Percentiles rank a stretch among this genome's conserved stretches.
These are phyloP conservation scores for Potentilla sterilis DNA, from an alignment of 306 rosid species.

Conservation along the genomic window DNA sequence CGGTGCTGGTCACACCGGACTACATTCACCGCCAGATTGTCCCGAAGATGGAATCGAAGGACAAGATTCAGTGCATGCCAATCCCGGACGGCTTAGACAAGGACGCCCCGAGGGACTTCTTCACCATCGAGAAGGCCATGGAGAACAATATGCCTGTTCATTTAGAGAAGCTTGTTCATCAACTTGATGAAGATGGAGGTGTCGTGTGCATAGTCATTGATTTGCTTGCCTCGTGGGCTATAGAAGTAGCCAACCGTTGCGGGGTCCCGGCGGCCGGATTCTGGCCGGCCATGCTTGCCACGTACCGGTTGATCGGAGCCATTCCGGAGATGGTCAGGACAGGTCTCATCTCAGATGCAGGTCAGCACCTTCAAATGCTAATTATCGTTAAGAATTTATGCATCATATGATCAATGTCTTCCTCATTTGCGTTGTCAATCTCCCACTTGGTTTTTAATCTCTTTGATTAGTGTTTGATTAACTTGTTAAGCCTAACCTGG, in stretches of 20 bases:
- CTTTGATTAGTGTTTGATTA: not conserved
- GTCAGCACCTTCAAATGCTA: slow-evolving; percentile 27
- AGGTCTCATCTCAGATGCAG: slow-evolving; percentile 60
- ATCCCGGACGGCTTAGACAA: slow-evolving; percentile 41
- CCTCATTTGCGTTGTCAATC: not conserved
- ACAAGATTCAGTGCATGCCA: slow-evolving; percentile 30
- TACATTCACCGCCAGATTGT: slow-evolving; percentile 40
- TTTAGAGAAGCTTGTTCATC: slow-evolving; percentile 37
- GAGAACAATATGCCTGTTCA: slow-evolving; percentile 55
- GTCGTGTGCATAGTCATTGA: slow-evolving; percentile 61
- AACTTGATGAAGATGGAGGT: slow-evolving; percentile 17
- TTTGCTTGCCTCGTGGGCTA: slow-evolving; percentile 76
- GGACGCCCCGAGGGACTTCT: slow-evolving; percentile 50
- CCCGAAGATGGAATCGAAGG: not conserved
- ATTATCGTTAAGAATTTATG: not conserved
- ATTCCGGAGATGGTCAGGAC: slow-evolving; percentile 50
- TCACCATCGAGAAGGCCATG: slow-evolving; percentile 55
- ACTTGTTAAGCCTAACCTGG: not conserved
- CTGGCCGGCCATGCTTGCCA: slow-evolving; percentile 87
- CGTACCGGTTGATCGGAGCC: slow-evolving; percentile 52
- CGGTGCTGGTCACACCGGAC: slow-evolving; percentile 48
- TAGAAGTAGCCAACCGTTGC: slow-evolving; percentile 43
- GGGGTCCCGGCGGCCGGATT: slow-evolving; percentile 55
- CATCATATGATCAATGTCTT: not conserved
- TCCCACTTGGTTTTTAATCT: not conserved